Base-by-base conservation (phyloP, 768 basidiomycete genomes). In the Russula lepida region DNA sequence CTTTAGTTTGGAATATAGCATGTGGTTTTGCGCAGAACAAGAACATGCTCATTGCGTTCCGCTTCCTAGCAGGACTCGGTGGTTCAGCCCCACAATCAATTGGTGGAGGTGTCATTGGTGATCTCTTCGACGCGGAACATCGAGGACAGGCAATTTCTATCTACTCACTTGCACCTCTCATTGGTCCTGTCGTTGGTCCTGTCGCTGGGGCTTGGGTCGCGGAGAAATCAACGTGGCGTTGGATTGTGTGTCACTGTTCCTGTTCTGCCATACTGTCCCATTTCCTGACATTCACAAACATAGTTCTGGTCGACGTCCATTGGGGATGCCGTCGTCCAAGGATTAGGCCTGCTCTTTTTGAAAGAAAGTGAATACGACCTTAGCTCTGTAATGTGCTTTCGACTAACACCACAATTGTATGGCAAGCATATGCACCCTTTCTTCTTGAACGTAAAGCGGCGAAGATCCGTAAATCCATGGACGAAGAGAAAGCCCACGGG, bases 261-360 rank as follows among this genome's bases (percentile, higher is more conserved):
- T 33, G 35, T 35, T 35, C 13, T 21, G 9, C 6, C 6, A 13
- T 17, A 21, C 21, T 0, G 23, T 19, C 32, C 3, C 4, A 13
- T 33, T 25, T n/a, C 5, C 46, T 55, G 37, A 17, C 30, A 9
- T 1, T 30, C 46, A 56, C 49, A 17, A 46, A 57, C 59, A 39
- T 66, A 84, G 78, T 89, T 89, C 70, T 88, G 86, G 83, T 81
- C 85, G 0, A 85, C 85, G 5, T 81, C 75, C 33, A 84, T 87
- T 44, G 75, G 78, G 0, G 83, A 81, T 61, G 82, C 73, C 0
- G 61, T 67, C 15, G 69, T 89, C 27, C 86, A 88, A 67, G 50
- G 79, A 0, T 64, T 78, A 1, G 86, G 87, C 2, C 9, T 87
- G 0, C 71, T 86, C 35, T 80, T 73, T 59, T 75, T 89, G 4